A percentile compares a stretch with the other conserved stretches of the same genome.
Conservation (phyloP, 2,329 filamentous ascomycete genomes). For the Sclerotinia subarctica region DNA sequence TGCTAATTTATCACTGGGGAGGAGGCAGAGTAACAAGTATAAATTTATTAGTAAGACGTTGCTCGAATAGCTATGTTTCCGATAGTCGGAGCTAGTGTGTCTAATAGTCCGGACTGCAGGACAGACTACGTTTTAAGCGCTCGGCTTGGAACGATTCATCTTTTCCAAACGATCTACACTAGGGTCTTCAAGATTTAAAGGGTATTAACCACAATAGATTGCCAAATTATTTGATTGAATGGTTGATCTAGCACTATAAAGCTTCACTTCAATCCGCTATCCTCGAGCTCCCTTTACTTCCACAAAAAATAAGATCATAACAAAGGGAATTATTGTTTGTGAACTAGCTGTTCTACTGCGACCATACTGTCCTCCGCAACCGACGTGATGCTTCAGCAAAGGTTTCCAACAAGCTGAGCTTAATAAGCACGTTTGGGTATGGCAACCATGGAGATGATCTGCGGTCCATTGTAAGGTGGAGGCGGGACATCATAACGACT, state of each 20-base stretch:
- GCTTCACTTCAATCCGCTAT: background rate
- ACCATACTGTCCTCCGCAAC: background rate
- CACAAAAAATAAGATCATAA: background rate
- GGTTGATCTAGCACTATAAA: background rate
- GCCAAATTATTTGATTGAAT: background rate
- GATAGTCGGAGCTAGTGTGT: too few species aligned
- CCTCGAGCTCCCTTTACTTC: background rate
- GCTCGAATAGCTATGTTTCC: too few species aligned
- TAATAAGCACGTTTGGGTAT: conserved; percentile 14
- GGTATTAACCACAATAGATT: background rate
- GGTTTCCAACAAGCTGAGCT: background rate
- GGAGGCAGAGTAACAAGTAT: too few species aligned
- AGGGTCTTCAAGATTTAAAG: background rate
- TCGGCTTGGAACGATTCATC: background rate
- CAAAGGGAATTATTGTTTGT: background rate
- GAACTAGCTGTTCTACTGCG: conserved; percentile 2
- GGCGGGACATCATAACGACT: conserved; percentile 11
- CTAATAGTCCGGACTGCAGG: too few species aligned
- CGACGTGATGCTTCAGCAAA: background rate
- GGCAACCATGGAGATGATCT: conserved; percentile 11
- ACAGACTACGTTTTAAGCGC: too few species aligned
- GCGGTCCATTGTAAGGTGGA: background rate
- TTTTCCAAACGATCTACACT: too few species aligned
- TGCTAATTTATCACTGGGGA: too few species aligned
- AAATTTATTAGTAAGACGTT: too few species aligned